phyloP scores from a whole-genome alignment of 179 eudicot genomes.

The Silene coronaria region DNA sequence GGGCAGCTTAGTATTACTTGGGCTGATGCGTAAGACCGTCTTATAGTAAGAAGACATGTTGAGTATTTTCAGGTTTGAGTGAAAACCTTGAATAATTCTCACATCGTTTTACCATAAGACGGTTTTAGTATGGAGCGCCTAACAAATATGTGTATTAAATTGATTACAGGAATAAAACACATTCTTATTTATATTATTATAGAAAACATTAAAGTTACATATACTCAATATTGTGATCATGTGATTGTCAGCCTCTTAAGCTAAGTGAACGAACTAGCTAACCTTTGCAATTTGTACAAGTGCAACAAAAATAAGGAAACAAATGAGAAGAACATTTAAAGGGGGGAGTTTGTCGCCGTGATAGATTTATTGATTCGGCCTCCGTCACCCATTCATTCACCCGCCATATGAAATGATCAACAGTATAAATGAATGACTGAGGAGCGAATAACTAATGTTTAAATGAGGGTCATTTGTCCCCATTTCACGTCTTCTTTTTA shows the following conservation, averaged over 20 bases:
- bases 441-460: too few relatives aligned
- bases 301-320: not conserved
- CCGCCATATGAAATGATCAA: conserved; percentile 13
- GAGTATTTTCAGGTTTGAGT: too few relatives aligned
- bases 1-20: conserved; percentile 46
- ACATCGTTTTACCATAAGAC: too few relatives aligned
- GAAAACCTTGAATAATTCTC: too few relatives aligned
- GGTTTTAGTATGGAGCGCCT: too few relatives aligned
- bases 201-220: too few relatives aligned
- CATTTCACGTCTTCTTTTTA: too few relatives aligned
- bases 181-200: not conserved
- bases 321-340: too few relatives aligned
- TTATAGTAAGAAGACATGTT: too few relatives aligned
- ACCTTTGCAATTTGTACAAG: not conserved
- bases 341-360: too few relatives aligned
- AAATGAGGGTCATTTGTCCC: too few relatives aligned
- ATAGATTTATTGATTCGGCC: conserved; percentile 7
- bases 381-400: conserved; percentile 35
- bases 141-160: not conserved
- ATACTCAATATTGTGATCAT: not conserved
- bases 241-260: not conserved
- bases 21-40: conserved; percentile 32
- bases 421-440: too few relatives aligned
- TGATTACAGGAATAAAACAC: not conserved
- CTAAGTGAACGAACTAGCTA: not conserved